These are phyloP conservation scores for Cyberlindnera maclurae DNA, from an alignment of 805 yeast species.

Conservation along the genomic window DNA sequence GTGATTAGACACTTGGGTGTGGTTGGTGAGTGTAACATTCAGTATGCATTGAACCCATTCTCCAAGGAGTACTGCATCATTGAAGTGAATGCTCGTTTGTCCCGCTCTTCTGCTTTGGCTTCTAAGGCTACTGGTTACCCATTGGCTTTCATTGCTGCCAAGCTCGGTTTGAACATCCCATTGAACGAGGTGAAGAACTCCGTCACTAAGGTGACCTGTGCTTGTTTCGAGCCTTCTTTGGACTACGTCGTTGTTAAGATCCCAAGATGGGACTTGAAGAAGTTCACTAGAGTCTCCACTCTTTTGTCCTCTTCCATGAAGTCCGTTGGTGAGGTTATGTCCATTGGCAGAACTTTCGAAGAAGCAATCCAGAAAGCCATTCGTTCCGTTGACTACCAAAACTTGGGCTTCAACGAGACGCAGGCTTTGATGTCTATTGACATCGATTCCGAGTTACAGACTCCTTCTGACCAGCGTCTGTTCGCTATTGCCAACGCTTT, in stretches of 20 bases:
- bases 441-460: conserved; percentile 86
- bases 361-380: conserved; percentile 98
- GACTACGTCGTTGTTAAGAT: conserved; percentile 96
- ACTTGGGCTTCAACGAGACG: conserved; percentile 75
- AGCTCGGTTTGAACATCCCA: conserved; percentile 88
- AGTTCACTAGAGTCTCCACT: conserved; percentile 87
- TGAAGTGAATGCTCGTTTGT: conserved; percentile 95
- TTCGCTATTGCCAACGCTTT: conserved; percentile 96
- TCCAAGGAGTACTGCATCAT: conserved; percentile 93
- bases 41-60: conserved; percentile 90
- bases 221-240: conserved; percentile 95
- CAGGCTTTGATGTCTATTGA: conserved; percentile 85
- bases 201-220: conserved; percentile 89
- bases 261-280: conserved; percentile 98
- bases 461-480: conserved; percentile 95
- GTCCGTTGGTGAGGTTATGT: conserved; percentile 98
- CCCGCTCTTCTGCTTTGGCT: conserved; percentile 98
- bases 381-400: conserved; percentile 91
- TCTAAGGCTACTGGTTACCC: conserved; percentile 99
- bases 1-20: conserved; percentile 96
- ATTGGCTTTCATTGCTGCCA: conserved; percentile 96
- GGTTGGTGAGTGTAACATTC: conserved; percentile 98
- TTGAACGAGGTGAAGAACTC: conserved; percentile 87
- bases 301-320: conserved; percentile 91
- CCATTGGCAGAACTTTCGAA: conserved; percentile 94